Evolutionary conservation across 169 alveolate species (phyloP), one percentile per base, ranked within the genome.

Genomic region (Eimeria acervulina): DNA sequence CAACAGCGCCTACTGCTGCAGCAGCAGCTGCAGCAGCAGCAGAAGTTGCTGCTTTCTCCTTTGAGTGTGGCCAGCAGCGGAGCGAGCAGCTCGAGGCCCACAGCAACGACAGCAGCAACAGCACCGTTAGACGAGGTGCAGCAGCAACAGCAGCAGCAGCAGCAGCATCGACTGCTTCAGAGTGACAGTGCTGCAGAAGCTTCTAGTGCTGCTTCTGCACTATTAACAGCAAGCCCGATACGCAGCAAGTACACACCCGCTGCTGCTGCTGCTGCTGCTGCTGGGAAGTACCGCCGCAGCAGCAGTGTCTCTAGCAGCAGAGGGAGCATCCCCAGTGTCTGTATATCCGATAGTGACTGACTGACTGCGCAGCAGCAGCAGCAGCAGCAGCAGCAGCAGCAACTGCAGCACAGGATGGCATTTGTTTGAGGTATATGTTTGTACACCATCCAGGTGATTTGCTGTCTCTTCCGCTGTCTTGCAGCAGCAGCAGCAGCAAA

Each of bases 181-280:
- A 47, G 19, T 7, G 55, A 47, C 7, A 15, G 21, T 7, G 78
- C 78, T 7, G 55, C 55, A 47, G 55, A 5, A 7, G 55, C 55
- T 47, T 5, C 55, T 47, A 47, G 19, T 47, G 55, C 55, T 7
- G 55, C 55, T 47, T 5, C 19, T 47, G 55, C 55, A 47, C 55
- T 47, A 12, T 12, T 47, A 47, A 12, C 55, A 47, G 55, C 55
- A 47, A 47, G 55, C 5, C 12, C 55, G 55, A 12, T 47, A 47
- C 55, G 12, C 55, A 47, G 55, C 12, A 12, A 47, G 12, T 47
- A 47, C 12, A 47, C 55, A 47, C 55, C 55, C 55, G 5, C 55
- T 47, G 55, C 55, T 66, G 76, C 76, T 66, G 76, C 76, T 66
- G 76, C 76, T 66, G 76, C 76, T 66, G 76, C 76, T 26, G 76